A percentile compares a stretch with the other conserved stretches of the same genome.
phyloP scores from a whole-genome alignment of 257 asterid genomes.

The Scutellaria barbata region DNA sequence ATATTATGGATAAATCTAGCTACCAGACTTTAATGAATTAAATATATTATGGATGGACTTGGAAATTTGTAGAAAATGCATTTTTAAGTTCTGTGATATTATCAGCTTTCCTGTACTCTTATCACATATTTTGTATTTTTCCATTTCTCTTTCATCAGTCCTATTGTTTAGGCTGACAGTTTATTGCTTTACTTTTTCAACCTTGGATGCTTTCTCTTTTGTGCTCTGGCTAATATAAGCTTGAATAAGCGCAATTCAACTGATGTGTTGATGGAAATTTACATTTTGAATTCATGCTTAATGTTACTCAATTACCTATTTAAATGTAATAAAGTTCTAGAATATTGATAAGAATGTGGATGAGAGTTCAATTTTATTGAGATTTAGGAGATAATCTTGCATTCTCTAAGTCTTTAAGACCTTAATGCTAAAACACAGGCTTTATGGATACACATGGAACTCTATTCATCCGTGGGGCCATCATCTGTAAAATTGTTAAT shows the following conservation, averaged over 20 bases:
- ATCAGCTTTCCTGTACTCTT: neutral
- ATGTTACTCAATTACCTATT: constrained; percentile 2
- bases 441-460: constrained; percentile 1
- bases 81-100: neutral
- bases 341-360: neutral
- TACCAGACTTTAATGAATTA: neutral
- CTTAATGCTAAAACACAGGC: constrained; percentile 15
- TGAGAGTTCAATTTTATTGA: constrained; percentile 21
- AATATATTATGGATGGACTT: neutral
- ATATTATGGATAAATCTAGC: neutral
- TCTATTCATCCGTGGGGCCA: neutral
- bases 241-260: neutral
- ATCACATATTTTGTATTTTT: neutral
- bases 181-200: neutral
- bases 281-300: constrained; percentile 12
- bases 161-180: constrained; percentile 11
- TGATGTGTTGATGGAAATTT: constrained; percentile 23
- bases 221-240: constrained; percentile 25
- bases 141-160: constrained; percentile 12
- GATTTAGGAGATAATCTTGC: constrained; percentile 2
- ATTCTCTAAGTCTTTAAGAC: neutral
- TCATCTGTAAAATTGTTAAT: constrained; percentile 11
- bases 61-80: neutral
- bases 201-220: constrained; percentile 9
- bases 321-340: neutral